A percentile compares a stretch with the other conserved stretches of the same genome.
Evolutionary conservation across 805 yeast genomes (phyloP).

Genomic region (Sugiyamaella valdiviana): DNA sequence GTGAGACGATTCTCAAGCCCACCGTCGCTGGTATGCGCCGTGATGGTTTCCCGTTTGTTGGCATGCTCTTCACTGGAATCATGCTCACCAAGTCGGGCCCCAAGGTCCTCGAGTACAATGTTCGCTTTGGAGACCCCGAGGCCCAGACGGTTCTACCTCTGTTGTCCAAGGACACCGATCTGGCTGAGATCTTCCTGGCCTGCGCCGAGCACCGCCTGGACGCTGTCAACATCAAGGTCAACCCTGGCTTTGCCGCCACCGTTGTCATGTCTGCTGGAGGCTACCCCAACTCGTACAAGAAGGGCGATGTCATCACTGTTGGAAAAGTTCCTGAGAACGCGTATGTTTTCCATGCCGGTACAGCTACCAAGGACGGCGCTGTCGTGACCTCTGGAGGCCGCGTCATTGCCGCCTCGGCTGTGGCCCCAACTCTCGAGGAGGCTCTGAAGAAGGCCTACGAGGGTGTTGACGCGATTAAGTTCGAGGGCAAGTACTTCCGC

Average conservation of each 20-base stretch:
- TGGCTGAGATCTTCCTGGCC: conserved; percentile 87
- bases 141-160: conserved; percentile 94
- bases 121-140: conserved; percentile 98
- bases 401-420: conserved; percentile 91
- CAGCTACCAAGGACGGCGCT: conserved; percentile 51
- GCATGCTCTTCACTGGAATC: conserved; percentile 91
- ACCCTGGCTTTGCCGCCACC: conserved; percentile 69
- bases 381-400: conserved; percentile 91
- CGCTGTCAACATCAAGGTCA: conserved; percentile 52
- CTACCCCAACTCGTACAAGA: conserved; percentile 80
- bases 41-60: conserved; percentile 93
- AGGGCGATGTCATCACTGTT: conserved; percentile 79
- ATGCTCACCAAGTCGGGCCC: conserved; percentile 88
- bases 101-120: conserved; percentile 92
- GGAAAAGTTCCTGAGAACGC: conserved; percentile 47
- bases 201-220: conserved; percentile 93
- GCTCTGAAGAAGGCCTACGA: conserved; percentile 82
- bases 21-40: conserved; percentile 93
- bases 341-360: conserved; percentile 93
- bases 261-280: conserved; percentile 97
- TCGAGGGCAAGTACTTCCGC: conserved; percentile 75
- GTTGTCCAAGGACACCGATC: conserved; percentile 75
- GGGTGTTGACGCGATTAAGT: conserved; percentile 73
- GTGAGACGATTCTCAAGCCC: conserved; percentile 74
- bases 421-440: conserved; percentile 63